Conservation (phyloP, 441 rosid species). For the Erysimum cheiri region DNA sequence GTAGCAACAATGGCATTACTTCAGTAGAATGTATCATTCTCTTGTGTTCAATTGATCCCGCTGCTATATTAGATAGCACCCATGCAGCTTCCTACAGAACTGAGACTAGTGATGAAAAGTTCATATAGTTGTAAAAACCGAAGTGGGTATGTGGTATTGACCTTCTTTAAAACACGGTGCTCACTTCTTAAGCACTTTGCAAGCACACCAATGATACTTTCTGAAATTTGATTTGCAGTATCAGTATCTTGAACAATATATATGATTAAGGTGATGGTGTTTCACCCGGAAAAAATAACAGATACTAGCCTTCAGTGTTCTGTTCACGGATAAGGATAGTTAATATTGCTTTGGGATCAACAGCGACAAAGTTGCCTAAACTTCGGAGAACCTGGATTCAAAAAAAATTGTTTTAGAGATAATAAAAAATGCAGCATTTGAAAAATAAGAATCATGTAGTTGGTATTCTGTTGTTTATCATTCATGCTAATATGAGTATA, state of each 20-base stretch:
- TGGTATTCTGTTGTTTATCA: not conserved
- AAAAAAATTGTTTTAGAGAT: conserved; percentile 29
- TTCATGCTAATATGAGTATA: not conserved
- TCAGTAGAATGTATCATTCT: conserved; percentile 70
- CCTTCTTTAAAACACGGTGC: conserved; percentile 94
- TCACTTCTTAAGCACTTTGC: conserved; percentile 90
- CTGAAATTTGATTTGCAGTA: conserved; percentile 50
- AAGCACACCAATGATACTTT: conserved; percentile 65
- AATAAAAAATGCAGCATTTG: conserved; percentile 19
- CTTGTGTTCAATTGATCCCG: conserved; percentile 90
- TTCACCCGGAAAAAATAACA: conserved; percentile 32
- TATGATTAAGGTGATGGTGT: conserved; percentile 24
- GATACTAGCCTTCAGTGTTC: conserved; percentile 72
- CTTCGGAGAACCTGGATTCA: conserved; percentile 78
- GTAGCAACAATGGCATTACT: conserved; percentile 67
- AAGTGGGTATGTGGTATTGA: conserved; percentile 35
- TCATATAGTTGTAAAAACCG: not conserved
- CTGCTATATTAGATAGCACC: conserved; percentile 97
- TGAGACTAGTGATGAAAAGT: conserved; percentile 21
- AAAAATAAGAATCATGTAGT: not conserved
- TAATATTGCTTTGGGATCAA: conserved; percentile 71
- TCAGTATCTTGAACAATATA: conserved; percentile 33
- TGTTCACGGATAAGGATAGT: conserved; percentile 64
- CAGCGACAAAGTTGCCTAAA: conserved; percentile 90
- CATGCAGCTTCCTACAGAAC: conserved; percentile 86